These are phyloP conservation scores for Paraphaeosphaeria minitans DNA, from an alignment of 2,329 filamentous ascomycete genomes.

Conservation along the genomic window DNA sequence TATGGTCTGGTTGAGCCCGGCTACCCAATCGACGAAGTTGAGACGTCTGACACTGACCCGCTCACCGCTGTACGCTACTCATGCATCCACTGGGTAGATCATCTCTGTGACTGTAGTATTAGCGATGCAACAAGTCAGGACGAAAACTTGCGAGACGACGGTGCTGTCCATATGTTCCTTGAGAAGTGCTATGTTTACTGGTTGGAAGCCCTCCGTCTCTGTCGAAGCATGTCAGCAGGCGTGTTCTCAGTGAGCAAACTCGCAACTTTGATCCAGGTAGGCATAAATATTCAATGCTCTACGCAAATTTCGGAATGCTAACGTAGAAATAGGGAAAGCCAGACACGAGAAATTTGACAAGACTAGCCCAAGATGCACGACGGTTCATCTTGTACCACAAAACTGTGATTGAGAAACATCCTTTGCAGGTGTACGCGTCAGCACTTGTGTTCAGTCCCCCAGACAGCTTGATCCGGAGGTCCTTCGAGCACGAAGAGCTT, in stretches of 20 bases:
- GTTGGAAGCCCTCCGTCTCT: background rate
- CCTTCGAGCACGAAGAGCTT: slow-evolving; percentile 1
- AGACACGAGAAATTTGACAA: no score
- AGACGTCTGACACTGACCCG: background rate
- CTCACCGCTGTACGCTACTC: background rate
- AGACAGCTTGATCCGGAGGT: slow-evolving; percentile 13
- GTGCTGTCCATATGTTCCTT: background rate
- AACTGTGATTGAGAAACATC: background rate
- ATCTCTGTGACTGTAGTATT: background rate
- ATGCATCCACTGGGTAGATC: slow-evolving; percentile 1
- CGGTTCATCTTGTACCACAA: slow-evolving; percentile 2
- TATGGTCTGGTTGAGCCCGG: background rate
- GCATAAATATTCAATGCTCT: background rate
- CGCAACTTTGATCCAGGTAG: background rate
- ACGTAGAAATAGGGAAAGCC: no score
- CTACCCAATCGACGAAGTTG: slow-evolving; percentile 7
- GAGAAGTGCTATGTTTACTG: background rate
- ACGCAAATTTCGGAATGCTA: no score
- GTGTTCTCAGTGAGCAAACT: background rate
- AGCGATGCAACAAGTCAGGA: background rate
- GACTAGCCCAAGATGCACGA: background rate
- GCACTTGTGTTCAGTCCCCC: slow-evolving; percentile 21
- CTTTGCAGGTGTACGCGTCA: background rate
- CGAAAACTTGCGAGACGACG: background rate
- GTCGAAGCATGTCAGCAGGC: background rate